Evolutionary conservation across 2,329 filamentous ascomycete species (phyloP).

Genomic region (Fusarium scirpi): DNA sequence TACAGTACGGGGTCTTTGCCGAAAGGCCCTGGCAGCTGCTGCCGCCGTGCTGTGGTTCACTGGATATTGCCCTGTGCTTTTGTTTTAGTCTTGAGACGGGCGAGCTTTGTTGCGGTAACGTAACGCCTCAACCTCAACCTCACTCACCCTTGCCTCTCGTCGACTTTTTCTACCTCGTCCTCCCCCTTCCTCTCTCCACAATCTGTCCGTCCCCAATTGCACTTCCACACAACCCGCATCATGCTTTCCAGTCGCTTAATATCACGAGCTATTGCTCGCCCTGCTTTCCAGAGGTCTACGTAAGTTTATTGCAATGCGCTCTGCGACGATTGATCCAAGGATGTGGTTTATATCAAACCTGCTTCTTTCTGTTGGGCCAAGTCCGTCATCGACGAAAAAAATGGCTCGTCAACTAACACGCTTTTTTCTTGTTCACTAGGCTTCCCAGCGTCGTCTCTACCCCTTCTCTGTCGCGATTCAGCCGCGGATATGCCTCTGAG

Average conservation of each 20-base stretch:
- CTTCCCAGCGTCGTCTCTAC: conserved; percentile 63
- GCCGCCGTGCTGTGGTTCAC: conserved; percentile 10
- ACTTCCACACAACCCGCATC: conserved; percentile 46
- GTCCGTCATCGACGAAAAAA: conserved; percentile 27
- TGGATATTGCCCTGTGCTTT: conserved; percentile 37
- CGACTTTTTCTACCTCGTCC: conserved; percentile 40
- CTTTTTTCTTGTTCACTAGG: conserved; percentile 50
- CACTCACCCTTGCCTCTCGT: conserved; percentile 32
- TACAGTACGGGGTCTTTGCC: conserved; percentile 32
- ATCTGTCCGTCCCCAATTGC: conserved; percentile 43
- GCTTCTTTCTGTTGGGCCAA: conserved; percentile 27
- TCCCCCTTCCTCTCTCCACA: conserved; percentile 39
- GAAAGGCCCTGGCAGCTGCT: conserved; percentile 43
- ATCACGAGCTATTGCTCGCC: conserved; percentile 68
- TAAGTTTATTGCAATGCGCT: conserved; percentile 52
- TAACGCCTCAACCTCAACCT: conserved; percentile 41
- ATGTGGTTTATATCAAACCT: conserved; percentile 28
- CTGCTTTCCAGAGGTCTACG: conserved; percentile 66
- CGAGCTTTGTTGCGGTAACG: conserved; percentile 43
- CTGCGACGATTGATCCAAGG: conserved; percentile 15
- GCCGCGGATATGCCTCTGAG: conserved; percentile 69
- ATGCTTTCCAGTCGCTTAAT: conserved; percentile 74
- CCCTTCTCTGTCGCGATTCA: conserved; percentile 62
- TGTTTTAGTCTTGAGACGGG: conserved; percentile 19
- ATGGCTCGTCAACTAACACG: conserved; percentile 43